Percentiles rank a stretch among this genome's conserved stretches.
phyloP scores from a whole-genome alignment of 108 stramenopile species.

The Cyclotella atomus region DNA sequence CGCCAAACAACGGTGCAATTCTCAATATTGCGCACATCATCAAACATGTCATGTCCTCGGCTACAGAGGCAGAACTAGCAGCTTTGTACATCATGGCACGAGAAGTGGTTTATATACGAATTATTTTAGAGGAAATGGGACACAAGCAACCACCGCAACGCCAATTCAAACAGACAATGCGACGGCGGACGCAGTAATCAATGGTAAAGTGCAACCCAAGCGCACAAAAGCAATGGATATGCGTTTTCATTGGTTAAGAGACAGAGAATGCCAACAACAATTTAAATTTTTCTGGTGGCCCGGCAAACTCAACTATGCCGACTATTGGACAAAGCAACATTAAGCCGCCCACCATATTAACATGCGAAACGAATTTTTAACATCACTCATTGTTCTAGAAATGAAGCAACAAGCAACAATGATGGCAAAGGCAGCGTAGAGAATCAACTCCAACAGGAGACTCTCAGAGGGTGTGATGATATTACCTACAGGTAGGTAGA shows the following conservation, averaged over 20 bases:
- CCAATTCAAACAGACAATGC: conserved; percentile 40
- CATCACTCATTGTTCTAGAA: not conserved
- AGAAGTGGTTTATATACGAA: conserved; percentile 22
- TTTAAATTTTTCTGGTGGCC: too few relatives aligned
- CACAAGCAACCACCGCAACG: conserved; percentile 23
- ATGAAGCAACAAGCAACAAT: not conserved
- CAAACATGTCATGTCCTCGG: too few relatives aligned
- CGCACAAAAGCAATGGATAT: conserved; percentile 4
- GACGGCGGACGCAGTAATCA: conserved; percentile 46
- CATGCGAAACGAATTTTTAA: not conserved
- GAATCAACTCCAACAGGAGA: not conserved
- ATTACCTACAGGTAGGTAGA: too few relatives aligned
- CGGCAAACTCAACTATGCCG: not conserved
- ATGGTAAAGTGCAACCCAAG: conserved; percentile 19
- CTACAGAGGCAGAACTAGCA: too few relatives aligned
- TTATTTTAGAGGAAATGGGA: conserved; percentile 26
- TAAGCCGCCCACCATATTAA: not conserved
- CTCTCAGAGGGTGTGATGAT: not conserved
- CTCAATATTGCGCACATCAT: too few relatives aligned
- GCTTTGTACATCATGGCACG: not conserved
- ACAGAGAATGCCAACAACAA: too few relatives aligned
- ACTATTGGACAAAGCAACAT: not conserved
- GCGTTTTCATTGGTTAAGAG: too few relatives aligned
- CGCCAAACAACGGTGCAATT: not conserved
- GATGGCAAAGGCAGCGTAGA: not conserved